Conservation (phyloP, 2,329 filamentous ascomycete species). For the Aspergillus neotritici region DNA sequence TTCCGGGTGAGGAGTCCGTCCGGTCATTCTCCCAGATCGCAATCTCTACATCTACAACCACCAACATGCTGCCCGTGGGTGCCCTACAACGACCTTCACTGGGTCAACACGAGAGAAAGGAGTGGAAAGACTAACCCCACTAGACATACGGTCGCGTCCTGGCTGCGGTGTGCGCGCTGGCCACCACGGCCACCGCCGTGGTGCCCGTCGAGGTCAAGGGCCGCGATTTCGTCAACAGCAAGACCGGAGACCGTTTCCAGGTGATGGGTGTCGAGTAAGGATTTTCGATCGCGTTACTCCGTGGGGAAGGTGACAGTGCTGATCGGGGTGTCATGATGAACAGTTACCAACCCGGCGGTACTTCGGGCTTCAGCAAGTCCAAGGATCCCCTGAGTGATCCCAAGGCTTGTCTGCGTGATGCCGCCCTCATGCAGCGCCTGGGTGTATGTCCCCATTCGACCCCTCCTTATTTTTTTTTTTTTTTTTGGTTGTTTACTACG, state of each 20-base stretch:
- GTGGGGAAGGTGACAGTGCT: conserved; percentile 12
- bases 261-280: conserved; percentile 57
- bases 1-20: conserved; percentile 17
- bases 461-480: background rate
- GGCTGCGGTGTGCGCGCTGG: conserved; percentile 38
- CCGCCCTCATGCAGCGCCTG: conserved; percentile 57
- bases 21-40: conserved; percentile 8
- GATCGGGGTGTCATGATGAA: conserved; percentile 10
- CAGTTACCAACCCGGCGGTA: conserved; percentile 59
- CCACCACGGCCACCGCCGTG: conserved; percentile 47
- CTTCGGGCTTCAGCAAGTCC: conserved; percentile 50
- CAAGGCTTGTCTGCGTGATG: conserved; percentile 57
- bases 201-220: conserved; percentile 53
- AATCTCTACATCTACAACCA: background rate
- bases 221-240: conserved; percentile 57
- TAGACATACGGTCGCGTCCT: conserved; percentile 33
- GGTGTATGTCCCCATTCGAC: conserved; percentile 40
- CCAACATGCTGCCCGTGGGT: conserved; percentile 22
- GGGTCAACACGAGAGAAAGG: background rate
- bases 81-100: background rate
- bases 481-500: background rate
- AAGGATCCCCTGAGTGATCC: conserved; percentile 54
- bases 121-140: background rate
- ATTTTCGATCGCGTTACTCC: conserved; percentile 11
- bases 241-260: conserved; percentile 55